Evolutionary conservation across 2,329 filamentous ascomycete species (phyloP).

Genomic region (Phaeoacremonium minimum): DNA sequence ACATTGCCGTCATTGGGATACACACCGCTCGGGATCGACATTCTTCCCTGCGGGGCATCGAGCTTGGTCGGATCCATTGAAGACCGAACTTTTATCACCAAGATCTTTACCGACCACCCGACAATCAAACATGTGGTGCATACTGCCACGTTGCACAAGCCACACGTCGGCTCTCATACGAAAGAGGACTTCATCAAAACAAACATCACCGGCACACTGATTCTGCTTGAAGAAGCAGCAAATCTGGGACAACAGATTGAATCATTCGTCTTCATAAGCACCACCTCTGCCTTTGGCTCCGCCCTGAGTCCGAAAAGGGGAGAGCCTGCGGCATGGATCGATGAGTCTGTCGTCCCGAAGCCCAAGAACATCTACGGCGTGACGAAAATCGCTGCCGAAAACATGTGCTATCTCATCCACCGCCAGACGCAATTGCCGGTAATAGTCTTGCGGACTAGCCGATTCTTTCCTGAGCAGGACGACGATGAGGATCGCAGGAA

Average conservation of each 20-base stretch:
- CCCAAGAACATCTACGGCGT: conserved; percentile 46
- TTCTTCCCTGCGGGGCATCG: conserved; percentile 30
- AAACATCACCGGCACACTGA: conserved; percentile 37
- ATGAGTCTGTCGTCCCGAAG: conserved; percentile 30
- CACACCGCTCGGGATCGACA: conserved; percentile 37
- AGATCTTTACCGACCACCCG: conserved; percentile 21
- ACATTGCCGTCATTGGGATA: conserved; percentile 31
- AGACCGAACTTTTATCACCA: conserved; percentile 25
- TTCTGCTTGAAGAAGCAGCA: conserved; percentile 34
- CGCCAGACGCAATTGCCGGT: conserved; percentile 31
- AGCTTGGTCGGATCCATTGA: conserved; percentile 29
- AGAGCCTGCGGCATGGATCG: conserved; percentile 36
- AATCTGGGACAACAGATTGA: conserved; percentile 17
- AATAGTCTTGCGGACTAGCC: conserved; percentile 38
- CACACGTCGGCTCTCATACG: conserved; percentile 39
- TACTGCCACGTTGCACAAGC: conserved; percentile 42
- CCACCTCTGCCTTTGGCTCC: conserved; percentile 38
- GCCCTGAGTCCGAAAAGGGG: conserved; percentile 30
- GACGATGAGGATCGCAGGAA: conserved; percentile 35
- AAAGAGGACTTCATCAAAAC: conserved; percentile 37
- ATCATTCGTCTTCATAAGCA: conserved; percentile 40
- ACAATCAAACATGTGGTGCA: conserved; percentile 36
- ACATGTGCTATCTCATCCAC: conserved; percentile 37
- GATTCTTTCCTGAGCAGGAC: conserved; percentile 44
- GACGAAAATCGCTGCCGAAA: conserved; percentile 44